These are phyloP conservation scores for Hymenotorrendiella dingleyae DNA, from an alignment of 2,329 filamentous ascomycete species.

Conservation along the genomic window DNA sequence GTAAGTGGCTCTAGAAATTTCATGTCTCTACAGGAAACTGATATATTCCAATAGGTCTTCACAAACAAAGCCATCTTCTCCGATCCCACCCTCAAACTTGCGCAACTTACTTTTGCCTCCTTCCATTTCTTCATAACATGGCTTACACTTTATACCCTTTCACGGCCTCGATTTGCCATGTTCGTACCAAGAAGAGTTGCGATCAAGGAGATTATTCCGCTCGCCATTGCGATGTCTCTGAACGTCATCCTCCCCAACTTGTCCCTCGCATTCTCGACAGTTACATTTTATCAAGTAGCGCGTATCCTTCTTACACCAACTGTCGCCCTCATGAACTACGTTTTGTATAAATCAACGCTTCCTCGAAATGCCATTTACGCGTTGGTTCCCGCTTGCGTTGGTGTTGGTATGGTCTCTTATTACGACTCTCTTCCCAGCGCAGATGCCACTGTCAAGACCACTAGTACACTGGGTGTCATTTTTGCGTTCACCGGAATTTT, in stretches of 20 bases:
- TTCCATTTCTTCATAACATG: constrained; percentile 66
- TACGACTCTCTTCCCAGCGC: constrained; percentile 54
- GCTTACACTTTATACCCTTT: constrained; percentile 55
- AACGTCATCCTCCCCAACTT: constrained; percentile 66
- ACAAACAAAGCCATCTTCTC: constrained; percentile 67
- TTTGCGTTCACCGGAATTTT: constrained; percentile 60
- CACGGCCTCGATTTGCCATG: constrained; percentile 50
- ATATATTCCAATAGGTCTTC: constrained; percentile 40
- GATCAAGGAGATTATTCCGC: constrained; percentile 52
- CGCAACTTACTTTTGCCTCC: constrained; percentile 59
- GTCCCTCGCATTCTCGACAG: constrained; percentile 59
- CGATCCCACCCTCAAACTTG: constrained; percentile 53
- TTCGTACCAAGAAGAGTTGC: constrained; percentile 53
- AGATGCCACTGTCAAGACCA: constrained; percentile 47
- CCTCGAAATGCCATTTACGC: constrained; percentile 45
- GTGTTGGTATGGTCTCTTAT: constrained; percentile 62
- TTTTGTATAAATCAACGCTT: constrained; percentile 52
- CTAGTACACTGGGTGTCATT: constrained; percentile 51
- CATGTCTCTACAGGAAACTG: background rate
- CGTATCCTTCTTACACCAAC: constrained; percentile 61
- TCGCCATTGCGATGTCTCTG: constrained; percentile 61
- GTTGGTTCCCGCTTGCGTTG: constrained; percentile 55
- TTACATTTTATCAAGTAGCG: constrained; percentile 66
- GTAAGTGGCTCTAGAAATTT: constrained; percentile 35
- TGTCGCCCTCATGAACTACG: constrained; percentile 59